phyloP scores from a whole-genome alignment of 2,329 filamentous ascomycete genomes.

The Proliferodiscus dingleyae region DNA sequence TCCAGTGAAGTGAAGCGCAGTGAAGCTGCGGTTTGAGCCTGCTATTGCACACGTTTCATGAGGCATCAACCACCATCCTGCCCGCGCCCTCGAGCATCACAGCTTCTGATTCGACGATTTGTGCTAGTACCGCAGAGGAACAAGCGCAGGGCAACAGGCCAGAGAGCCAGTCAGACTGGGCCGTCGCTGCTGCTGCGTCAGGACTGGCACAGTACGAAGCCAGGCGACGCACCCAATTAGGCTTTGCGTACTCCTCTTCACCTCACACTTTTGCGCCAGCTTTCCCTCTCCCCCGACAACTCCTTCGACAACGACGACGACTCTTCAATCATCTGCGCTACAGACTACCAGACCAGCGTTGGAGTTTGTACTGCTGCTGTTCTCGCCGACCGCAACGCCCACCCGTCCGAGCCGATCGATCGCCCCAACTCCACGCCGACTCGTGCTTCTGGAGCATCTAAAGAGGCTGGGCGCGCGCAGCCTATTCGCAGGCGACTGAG shows the following conservation, averaged over 20 bases:
- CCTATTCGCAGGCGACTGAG: constrained; percentile 6
- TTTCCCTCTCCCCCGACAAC: background rate
- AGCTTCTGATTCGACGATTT: background rate
- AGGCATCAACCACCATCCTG: background rate
- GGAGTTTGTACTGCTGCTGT: too few relatives aligned
- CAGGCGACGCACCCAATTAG: background rate
- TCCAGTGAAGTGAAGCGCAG: too few relatives aligned
- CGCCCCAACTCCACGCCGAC: constrained; percentile 4
- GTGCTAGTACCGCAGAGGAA: background rate
- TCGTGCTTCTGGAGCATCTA: background rate
- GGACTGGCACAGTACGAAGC: background rate
- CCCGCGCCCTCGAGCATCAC: too few relatives aligned
- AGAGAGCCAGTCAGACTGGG: background rate
- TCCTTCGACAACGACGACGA: background rate
- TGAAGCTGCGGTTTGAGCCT: too few relatives aligned
- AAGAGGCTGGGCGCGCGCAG: constrained; percentile 20
- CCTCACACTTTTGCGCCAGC: background rate
- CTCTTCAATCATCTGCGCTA: too few relatives aligned
- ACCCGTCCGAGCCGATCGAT: background rate
- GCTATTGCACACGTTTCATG: too few relatives aligned
- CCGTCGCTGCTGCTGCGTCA: background rate
- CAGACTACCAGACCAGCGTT: too few relatives aligned
- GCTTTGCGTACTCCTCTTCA: background rate
- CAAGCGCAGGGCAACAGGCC: too few relatives aligned
- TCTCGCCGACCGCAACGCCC: too few relatives aligned